These are phyloP conservation scores for Aureobasidium sp. DNA, from an alignment of 2,329 filamentous ascomycete species.

Conservation along the genomic window DNA sequence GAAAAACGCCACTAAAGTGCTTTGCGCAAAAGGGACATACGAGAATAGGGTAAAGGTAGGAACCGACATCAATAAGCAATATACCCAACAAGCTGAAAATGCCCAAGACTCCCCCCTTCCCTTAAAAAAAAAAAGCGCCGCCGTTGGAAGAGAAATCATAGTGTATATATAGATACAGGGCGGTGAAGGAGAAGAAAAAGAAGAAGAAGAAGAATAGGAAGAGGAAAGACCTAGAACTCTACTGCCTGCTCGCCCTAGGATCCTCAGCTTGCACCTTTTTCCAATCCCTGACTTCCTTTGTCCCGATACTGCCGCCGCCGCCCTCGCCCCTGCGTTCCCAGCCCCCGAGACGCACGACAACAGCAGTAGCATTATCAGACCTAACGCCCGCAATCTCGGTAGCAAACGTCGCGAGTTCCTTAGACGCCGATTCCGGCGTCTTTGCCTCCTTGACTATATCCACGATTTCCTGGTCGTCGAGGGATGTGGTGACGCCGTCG, in stretches of 20 bases:
- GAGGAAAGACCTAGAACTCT: not conserved
- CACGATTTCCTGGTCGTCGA: constrained; percentile 90
- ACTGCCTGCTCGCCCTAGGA: constrained; percentile 36
- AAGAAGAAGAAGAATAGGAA: not conserved
- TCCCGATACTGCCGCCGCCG: constrained; percentile 78
- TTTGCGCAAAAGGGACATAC: not conserved
- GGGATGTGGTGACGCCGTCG: constrained; percentile 78
- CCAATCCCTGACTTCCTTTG: constrained; percentile 83
- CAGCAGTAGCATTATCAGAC: constrained; percentile 55
- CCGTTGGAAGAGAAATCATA: not conserved
- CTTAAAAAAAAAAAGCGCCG: too few relatives aligned
- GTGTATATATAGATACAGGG: not conserved
- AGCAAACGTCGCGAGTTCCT: constrained; percentile 73
- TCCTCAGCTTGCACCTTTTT: constrained; percentile 71
- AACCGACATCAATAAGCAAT: not conserved
- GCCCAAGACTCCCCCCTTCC: not conserved
- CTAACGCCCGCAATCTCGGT: constrained; percentile 66
- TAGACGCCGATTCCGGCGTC: constrained; percentile 78
- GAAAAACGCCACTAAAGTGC: too few relatives aligned
- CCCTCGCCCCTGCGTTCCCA: constrained; percentile 70
- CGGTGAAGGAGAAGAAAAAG: not conserved
- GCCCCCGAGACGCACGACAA: constrained; percentile 54
- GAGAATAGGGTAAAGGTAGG: too few relatives aligned
- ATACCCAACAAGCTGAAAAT: not conserved
- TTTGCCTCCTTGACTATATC: constrained; percentile 89